Percentiles rank a stretch among this genome's conserved stretches.
Conservation (phyloP, 179 eudicot genomes). For the Gypsophila paniculata region DNA sequence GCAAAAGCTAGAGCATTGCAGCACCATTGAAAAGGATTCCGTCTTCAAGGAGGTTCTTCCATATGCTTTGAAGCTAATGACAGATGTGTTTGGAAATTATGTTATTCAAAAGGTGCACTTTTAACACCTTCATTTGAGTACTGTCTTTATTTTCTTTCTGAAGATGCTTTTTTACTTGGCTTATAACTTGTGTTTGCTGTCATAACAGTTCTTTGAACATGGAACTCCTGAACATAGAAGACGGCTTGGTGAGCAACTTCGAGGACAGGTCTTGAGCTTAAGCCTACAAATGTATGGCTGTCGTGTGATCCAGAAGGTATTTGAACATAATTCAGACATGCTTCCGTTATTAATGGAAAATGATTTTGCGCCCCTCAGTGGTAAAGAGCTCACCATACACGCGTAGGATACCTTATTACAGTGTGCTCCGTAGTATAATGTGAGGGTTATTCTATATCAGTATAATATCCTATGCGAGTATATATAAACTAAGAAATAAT, state of each 20-base stretch:
- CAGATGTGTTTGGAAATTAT: conserved; percentile 91
- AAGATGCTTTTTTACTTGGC: neutral
- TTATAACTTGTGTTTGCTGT: conserved; percentile 17
- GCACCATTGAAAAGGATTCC: conserved; percentile 60
- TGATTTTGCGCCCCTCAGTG: too few species aligned
- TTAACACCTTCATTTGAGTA: neutral
- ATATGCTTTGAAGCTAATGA: conserved; percentile 67
- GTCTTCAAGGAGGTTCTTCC: conserved; percentile 81
- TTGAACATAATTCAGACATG: neutral
- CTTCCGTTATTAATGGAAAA: too few species aligned
- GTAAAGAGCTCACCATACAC: too few species aligned
- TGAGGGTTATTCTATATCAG: too few species aligned
- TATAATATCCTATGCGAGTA: too few species aligned
- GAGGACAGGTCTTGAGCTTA: conserved; percentile 67
- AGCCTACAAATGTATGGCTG: conserved; percentile 98
- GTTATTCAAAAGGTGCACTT: conserved; percentile 81
- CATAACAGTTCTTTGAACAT: conserved; percentile 71
- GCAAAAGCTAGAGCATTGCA: conserved; percentile 74
- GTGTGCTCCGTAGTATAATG: too few species aligned
- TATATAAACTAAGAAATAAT: too few species aligned
- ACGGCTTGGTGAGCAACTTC: conserved; percentile 66
- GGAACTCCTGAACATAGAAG: conserved; percentile 75
- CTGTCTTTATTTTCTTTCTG: neutral
- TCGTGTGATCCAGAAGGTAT: conserved; percentile 92
- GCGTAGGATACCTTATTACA: too few species aligned